These are phyloP conservation scores for Chrysoporthe puriensis DNA, from an alignment of 2,329 filamentous ascomycete genomes.

Conservation along the genomic window DNA sequence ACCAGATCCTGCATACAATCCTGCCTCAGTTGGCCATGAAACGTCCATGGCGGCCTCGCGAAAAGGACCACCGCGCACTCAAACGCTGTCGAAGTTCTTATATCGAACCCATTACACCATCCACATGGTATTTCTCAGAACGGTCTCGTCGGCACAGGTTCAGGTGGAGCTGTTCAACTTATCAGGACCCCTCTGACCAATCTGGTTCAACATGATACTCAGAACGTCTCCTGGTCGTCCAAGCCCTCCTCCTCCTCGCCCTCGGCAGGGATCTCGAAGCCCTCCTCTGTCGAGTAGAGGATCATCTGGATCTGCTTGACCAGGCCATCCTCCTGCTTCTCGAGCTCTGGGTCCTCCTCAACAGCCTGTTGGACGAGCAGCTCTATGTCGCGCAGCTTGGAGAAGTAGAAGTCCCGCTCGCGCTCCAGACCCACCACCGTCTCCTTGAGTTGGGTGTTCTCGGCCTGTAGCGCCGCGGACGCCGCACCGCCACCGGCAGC, in stretches of 20 bases:
- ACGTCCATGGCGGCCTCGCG: background rate
- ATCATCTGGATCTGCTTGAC: conserved; percentile 97
- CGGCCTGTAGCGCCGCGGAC: conserved; percentile 75
- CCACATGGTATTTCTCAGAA: background rate
- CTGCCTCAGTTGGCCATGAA: background rate
- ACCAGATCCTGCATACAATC: background rate
- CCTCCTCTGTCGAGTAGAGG: conserved; percentile 93
- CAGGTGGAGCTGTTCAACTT: background rate
- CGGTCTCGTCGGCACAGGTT: background rate
- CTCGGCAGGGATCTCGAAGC: conserved; percentile 88
- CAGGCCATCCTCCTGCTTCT: conserved; percentile 89
- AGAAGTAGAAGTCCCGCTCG: conserved; percentile 98
- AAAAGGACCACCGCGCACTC: conserved; percentile 7
- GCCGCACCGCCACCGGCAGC: conserved; percentile 57
- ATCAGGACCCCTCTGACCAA: background rate
- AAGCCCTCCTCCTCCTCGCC: conserved; percentile 72
- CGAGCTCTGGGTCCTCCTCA: conserved; percentile 88
- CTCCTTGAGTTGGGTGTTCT: conserved; percentile 90
- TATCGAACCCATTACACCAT: conserved; percentile 15
- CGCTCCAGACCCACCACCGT: conserved; percentile 93
- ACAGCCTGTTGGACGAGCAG: conserved; percentile 90
- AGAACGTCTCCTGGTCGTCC: conserved; percentile 83
- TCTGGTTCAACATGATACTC: conserved; percentile 30
- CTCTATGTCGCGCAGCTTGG: conserved; percentile 96
- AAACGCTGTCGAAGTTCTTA: conserved; percentile 9